Evolutionary conservation across 1,284 basidiomycete species (phyloP), one percentile per base, ranked within the genome.

Genomic region (Malassezia sympodialis): DNA sequence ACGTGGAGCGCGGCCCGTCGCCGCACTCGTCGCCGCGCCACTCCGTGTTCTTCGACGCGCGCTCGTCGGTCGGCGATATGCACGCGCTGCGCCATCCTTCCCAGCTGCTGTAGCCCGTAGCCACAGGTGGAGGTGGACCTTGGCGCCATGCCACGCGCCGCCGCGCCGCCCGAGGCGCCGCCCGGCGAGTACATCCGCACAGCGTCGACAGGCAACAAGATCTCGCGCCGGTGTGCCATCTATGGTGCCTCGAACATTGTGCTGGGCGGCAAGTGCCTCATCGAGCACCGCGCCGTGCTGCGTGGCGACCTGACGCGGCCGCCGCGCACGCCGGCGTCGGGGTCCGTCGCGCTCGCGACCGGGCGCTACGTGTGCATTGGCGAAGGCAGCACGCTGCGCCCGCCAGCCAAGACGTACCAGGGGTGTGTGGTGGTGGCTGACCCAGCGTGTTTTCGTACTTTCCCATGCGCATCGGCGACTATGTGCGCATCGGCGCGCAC

Each of bases 201-300:
- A 14, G 60, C 65, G n/a, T 83, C 87, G 67, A 87, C 86, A 59
- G 86, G 86, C 50, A 88, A 91, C 79, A 91, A 91, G 76, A 90
- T 96, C 48, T 94, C 90, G 31, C 83, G 90, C 44, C 83, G 87
- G 61, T 88, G 90, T 8, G 84, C 84, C n/a, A 96, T 98, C 65
- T 82, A 85, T 40, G 94, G 94, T 8, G 88, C 90, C 7, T 86
- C 90, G 72, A 96, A 96, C 73, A 98, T 98, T 72, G 88, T 96
- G 58, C 83, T 99, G 2, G 90, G 89, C 31, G 94, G 93, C 37
- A 96, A 96, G 78, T 93, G 89, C 4, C 88, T 98, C 73, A 93
- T 99, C 52, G 86, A 90, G 12, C 86, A 82, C 49, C 82, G 83
- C 53, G 86, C 86, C 12, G 87, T 94, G 55, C 85, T 96, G 51